Evolutionary conservation across 176 grass and related monocot species (phyloP), one percentile per base, ranked within the genome.

Genomic region (Oryza meridionalis): DNA sequence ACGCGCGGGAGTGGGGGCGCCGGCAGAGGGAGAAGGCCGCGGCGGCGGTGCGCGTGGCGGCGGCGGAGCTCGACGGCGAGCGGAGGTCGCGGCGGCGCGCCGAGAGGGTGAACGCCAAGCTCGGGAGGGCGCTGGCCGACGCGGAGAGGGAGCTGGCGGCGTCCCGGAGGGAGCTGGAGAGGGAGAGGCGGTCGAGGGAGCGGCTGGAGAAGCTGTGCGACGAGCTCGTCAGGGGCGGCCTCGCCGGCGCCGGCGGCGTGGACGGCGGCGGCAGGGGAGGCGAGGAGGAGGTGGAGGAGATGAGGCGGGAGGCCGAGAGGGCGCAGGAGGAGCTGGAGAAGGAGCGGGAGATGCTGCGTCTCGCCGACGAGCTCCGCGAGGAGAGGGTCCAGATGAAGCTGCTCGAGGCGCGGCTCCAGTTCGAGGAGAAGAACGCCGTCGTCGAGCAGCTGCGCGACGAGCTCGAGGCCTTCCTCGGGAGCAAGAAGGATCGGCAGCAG

Each of bases 331-430:
- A 98, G 76, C 11, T 98, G 35, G 87, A 95, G 50, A 38, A 83
- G 70, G 89, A 98, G 79, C 68, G 89, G 71, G 91, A 93, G 65
- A 98, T 95, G 93, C 87, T 98, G 73, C 91, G 70, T 5, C 50
- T 98, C 53, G 93, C 92, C 16, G 91, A 95, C 72, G 91, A 98
- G 77, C 92, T 92, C 40, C 88, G 96, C 11, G 93, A 95, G 83
- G 93, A 98, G 77, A 84, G 96, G 75, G 89, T 93, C 62, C 83
- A 86, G 80, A 98, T 98, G 96, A 98, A 95, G 61, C 90, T 98
- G 22, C 82, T 81, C 3, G 93, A 98, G 76, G 96, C 96, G 2
- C 76, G 88, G 82, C 42, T 91, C 45, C 93, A 98, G 63, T 95
- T 95, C 62, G 96, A 98, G 84, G 96, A 98, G 81, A 95, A 95